phyloP scores from a whole-genome alignment of 768 basidiomycete genomes.

The Amanita thiersii region DNA sequence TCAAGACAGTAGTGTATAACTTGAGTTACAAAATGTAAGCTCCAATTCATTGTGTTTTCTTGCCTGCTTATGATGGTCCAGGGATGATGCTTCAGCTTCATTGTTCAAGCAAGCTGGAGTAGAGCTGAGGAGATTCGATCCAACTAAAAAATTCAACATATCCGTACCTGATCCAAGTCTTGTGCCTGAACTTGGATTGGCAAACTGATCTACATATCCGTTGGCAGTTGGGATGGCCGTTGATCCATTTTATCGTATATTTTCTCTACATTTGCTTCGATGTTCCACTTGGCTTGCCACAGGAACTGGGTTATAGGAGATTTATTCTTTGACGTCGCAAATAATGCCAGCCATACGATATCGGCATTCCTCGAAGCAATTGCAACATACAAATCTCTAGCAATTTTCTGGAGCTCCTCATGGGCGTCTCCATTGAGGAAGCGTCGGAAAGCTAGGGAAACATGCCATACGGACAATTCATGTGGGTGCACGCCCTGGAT shows the following conservation, averaged over 20 bases:
- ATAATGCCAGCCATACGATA: conserved; percentile 76
- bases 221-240: neutral
- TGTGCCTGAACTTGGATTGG: conserved; percentile 4
- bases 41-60: neutral
- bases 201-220: conserved; percentile 4
- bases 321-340: conserved; percentile 39
- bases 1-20: conserved; percentile 90
- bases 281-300: conserved; percentile 54
- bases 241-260: conserved; percentile 20
- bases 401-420: conserved; percentile 64
- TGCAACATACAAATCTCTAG: conserved; percentile 54
- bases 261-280: conserved; percentile 32
- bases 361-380: conserved; percentile 63
- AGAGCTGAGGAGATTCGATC: conserved; percentile 64
- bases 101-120: conserved; percentile 80
- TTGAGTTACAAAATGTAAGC: conserved; percentile 91
- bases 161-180: conserved; percentile 11
- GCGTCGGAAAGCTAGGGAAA: conserved; percentile 64
- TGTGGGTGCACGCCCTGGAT: conserved; percentile 59
- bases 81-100: conserved; percentile 74
- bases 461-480: conserved; percentile 74
- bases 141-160: conserved; percentile 24
- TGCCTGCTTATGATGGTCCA: conserved; percentile 19
- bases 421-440: conserved; percentile 66
- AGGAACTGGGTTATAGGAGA: conserved; percentile 41